Evolutionary conservation across 371 early-diverging fungal species (phyloP), one percentile per base, ranked within the genome.

Genomic region (Amoeboradix gromovi): DNA sequence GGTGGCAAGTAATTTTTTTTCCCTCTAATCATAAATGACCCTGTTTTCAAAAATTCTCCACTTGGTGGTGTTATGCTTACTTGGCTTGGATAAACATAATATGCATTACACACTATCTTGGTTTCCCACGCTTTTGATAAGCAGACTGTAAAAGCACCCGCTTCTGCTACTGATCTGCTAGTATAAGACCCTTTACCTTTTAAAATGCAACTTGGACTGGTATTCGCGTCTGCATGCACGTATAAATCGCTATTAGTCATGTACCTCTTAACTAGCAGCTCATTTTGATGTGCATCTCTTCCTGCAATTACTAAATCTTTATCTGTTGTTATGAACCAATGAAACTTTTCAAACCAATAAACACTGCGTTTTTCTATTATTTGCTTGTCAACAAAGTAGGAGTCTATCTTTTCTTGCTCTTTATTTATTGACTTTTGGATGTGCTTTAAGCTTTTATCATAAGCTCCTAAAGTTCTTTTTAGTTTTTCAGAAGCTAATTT

Each of bases 281-380:
- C 99, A 77, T 96, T 98, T 77, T 98, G 97, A 71, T 86, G 87
- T 75, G 91, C 87, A 79, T 98, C 97, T 66, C 87, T 86, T 65
- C 99, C 99, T 30, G 91, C 94, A 74, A 99, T 82, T 22, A 98
- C 87, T 70, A 99, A 77, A 72, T 87, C 87, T 68, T 90, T 89
- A 73, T 98, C 97, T 0, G 91, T 87, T 1, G 90, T 86, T 30
- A 99, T 81, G 74, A 94, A 97, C 95, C 98, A 99, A 67, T 88
- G 72, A 73, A 96, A 99, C 80, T 95, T 96, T 77, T 99, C 99
- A 80, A 99, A 99, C 99, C 99, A 99, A 67, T 85, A 90, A 0
- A 89, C 86, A 71, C 90, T 92, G 72, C 99, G 88, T 29, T 28
- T 67, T 29, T 27, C 17, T 12, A 29, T 67, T 48, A 48, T 48